Evolutionary conservation across 1,139 yeast species (phyloP), one percentile per base, ranked within the genome.

Genomic region (Scheffersomyces stambukii): DNA sequence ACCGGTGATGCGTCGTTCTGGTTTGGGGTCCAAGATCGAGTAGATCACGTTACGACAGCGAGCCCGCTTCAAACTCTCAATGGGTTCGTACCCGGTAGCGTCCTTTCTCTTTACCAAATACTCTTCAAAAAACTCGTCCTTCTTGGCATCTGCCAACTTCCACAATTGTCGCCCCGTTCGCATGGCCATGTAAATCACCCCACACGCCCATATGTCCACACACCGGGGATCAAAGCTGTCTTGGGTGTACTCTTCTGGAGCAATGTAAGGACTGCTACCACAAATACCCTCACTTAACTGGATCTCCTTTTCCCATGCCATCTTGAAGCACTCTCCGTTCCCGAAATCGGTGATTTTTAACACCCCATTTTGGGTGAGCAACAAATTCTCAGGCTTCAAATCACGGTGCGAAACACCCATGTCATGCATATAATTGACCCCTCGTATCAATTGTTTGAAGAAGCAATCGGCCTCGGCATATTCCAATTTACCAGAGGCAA

Each of bases 151-250:
- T 3, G 97, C 96, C 35, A 79, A 64, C 45, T 82, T 80, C 98
- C 98, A 91, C 34, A 91, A 60, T 48, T 89, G 95, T 33, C 95
- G 70, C 2, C 97, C 98, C 0, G 96, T 85, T 49, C 97, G 71
- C 97, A 91, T 89, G 7, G 96, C 96, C 96, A 91, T 88, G 56
- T 89, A 91, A 25, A 91, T 85, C 13, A 91, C 93, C 29, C 97
- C 98, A 55, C 94, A 81, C 0, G 97, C 83, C 98, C 98, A 91
- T 26, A 91, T 77, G 55, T 91, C 97, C 8, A 88, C 93, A 11
- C 91, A 76, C 26, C 97, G 64, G 2, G 97, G 93, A 52, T 91
- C 97, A 54, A 85, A 91, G 43, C 81, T 81, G 23, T 68, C 64
- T 27, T 71, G 75, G 2, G 73, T 70, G 52, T 80, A 91, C 53